phyloP scores from a whole-genome alignment of 1,284 basidiomycete species.

The Coniophora puteana region DNA sequence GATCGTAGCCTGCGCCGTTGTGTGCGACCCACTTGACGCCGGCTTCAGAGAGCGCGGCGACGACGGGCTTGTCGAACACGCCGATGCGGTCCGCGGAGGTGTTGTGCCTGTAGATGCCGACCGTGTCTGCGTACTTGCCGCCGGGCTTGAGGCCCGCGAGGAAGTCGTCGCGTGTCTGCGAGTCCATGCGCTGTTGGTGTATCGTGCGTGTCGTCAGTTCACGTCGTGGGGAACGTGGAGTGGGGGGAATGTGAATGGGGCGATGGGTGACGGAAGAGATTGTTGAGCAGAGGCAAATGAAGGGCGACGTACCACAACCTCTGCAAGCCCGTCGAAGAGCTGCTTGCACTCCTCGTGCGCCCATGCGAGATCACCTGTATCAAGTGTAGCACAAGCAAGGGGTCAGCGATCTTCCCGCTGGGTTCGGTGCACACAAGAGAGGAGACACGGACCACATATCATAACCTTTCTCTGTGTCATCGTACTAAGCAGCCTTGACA shows the following conservation, averaged over 20 bases:
- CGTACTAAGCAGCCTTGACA: no score
- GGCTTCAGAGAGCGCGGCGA: slow-evolving; percentile 59
- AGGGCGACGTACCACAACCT: slow-evolving; percentile 69
- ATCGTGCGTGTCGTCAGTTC: no score
- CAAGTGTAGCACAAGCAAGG: no score
- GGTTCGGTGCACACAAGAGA: no score
- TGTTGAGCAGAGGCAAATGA: no score
- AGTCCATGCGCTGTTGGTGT: slow-evolving; percentile 54
- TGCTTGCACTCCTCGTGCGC: slow-evolving; percentile 70
- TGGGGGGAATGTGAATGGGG: neutral
- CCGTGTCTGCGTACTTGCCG: slow-evolving; percentile 71
- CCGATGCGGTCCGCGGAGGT: slow-evolving; percentile 64
- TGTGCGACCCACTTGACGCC: slow-evolving; percentile 87
- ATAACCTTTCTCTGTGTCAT: no score
- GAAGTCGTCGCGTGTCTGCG: slow-evolving; percentile 64
- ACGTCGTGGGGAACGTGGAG: no score
- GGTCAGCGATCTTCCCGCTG: no score
- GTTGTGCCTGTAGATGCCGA: slow-evolving; percentile 82
- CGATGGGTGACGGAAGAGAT: neutral
- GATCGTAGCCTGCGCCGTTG: slow-evolving; percentile 92
- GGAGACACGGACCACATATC: no score
- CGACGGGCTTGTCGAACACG: slow-evolving; percentile 75
- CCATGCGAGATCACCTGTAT: slow-evolving; percentile 72
- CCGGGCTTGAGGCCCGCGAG: slow-evolving; percentile 58
- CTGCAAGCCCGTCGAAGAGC: slow-evolving; percentile 65